Evolutionary conservation across 495 filamentous ascomycete genomes (phyloP), one percentile per base, ranked within the genome.

Genomic region (Penicillium dipodomyicola): DNA sequence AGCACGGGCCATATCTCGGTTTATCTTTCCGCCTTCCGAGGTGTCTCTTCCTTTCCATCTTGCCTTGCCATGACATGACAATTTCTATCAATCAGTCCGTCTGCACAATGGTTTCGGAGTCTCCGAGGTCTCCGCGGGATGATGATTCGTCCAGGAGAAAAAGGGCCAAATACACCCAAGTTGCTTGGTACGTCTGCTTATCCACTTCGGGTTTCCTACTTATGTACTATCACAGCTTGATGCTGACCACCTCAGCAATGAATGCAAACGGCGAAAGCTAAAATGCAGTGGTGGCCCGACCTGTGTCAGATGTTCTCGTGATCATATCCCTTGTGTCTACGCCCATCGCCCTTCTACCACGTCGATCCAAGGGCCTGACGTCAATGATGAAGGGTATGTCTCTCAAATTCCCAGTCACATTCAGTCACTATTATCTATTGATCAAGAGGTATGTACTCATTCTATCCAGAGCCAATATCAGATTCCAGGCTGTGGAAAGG

Each of bases 191-290:
- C 29, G 62, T 62, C 40, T n/a, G 10, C 22, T 0, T 43, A 22
- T 25, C 39, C 0, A 11, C n/a, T 8, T 29, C 6, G 27, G 27
- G 27, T 1, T 5, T 54, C 32, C 25, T 42, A 15, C 20, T 15
- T 23, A 23, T 22, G 12, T 42, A 29, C 9, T 29, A 10, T 30
- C 9, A 11, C 9, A 30, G 29, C 29, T 30, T 35, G 14, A 6
- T 48, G 29, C 59, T 68, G 58, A 63, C 52, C 11, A 29, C 5
- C 27, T 10, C 41, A 81, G 79, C 62, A 95, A 92, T 65, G 89
- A 96, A 66, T 96, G 91, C 75, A 95, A 95, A 63, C 80, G 90
- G 22, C 85, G 91, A 43, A 96, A 96, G 73, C 87, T 96, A 70
- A 95, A 94, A 68, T 96, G 91, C 71, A 92, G 91, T 67, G 91